Evolutionary conservation across 169 alveolate genomes (phyloP).

Genomic region (Cryptosporidium sp.): DNA sequence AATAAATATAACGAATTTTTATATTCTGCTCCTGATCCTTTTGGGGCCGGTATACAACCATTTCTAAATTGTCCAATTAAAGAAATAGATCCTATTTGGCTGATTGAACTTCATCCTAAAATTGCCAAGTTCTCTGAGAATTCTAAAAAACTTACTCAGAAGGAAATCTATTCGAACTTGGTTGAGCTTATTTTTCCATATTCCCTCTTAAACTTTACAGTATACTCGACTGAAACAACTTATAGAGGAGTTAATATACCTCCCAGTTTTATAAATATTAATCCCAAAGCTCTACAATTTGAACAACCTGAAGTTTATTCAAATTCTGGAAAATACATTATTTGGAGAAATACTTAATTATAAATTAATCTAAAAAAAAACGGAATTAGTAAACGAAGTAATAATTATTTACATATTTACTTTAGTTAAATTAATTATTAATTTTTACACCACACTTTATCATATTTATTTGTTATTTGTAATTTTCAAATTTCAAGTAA

Average conservation of each 20-base stretch:
- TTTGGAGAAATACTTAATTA: slow-evolving; percentile 48
- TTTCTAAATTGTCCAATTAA: slow-evolving; percentile 23
- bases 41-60: slow-evolving; percentile 35
- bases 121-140: slow-evolving; percentile 15
- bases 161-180: slow-evolving; percentile 22
- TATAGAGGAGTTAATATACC: slow-evolving; percentile 52
- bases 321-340: slow-evolving; percentile 55
- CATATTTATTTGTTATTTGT: background rate
- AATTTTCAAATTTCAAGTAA: background rate
- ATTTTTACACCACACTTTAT: background rate
- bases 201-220: slow-evolving; percentile 26
- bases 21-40: slow-evolving; percentile 58
- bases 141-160: background rate
- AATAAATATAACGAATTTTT: background rate
- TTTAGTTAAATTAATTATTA: background rate
- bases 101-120: slow-evolving; percentile 54
- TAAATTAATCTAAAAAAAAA: background rate
- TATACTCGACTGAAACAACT: slow-evolving; percentile 1
- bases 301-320: slow-evolving; percentile 17
- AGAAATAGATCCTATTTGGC: slow-evolving; percentile 58
- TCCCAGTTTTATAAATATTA: slow-evolving; percentile 10
- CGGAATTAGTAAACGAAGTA: too few relatives aligned
- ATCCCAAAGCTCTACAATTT: slow-evolving; percentile 52
- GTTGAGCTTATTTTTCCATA: slow-evolving; percentile 38
- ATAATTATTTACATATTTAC: too few relatives aligned